These are phyloP conservation scores for Silybum marianum DNA, from an alignment of 129 eudicot species.

Conservation along the genomic window DNA sequence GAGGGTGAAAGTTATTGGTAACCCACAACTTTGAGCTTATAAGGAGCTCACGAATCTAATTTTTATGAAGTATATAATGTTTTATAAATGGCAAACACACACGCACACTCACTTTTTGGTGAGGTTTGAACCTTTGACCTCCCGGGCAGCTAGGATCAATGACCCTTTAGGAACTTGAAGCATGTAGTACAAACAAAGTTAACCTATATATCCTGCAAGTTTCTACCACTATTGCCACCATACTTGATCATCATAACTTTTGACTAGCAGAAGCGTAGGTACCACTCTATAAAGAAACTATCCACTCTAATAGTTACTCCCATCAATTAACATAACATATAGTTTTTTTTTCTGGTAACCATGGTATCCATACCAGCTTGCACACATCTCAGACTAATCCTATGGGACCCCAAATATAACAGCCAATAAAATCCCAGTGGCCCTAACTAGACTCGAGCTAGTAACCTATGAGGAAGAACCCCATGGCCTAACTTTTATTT, in stretches of 20 bases:
- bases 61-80: too few relatives aligned
- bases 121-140: too few relatives aligned
- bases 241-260: constrained; percentile 6
- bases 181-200: constrained; percentile 8
- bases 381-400: background rate
- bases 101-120: too few relatives aligned
- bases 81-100: too few relatives aligned
- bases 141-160: too few relatives aligned
- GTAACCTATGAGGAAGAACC: background rate
- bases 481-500: background rate
- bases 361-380: background rate
- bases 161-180: constrained; percentile 1
- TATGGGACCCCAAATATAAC: background rate
- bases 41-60: too few relatives aligned
- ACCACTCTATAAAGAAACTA: background rate
- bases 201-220: background rate
- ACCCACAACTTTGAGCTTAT: background rate
- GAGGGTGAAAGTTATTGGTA: too few relatives aligned
- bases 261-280: background rate
- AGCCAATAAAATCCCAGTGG: background rate
- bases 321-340: background rate
- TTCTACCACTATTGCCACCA: background rate
- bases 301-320: background rate
- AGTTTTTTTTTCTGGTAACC: background rate
- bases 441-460: too few relatives aligned